Evolutionary conservation across 345 rosid genomes (phyloP), one percentile per base, ranked within the genome.

Genomic region (Lepidium aucheri): DNA sequence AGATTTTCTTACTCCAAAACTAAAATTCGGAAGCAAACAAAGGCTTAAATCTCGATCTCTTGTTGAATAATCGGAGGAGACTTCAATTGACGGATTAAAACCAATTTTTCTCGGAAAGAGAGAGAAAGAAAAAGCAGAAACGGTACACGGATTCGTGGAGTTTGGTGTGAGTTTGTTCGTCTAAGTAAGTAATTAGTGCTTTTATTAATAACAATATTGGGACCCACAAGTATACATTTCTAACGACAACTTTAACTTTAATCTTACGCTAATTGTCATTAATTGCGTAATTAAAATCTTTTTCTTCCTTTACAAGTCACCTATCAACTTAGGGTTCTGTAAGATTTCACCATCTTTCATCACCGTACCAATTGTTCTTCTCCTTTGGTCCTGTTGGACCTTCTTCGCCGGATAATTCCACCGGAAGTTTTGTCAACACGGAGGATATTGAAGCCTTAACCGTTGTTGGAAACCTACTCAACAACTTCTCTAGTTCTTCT

Each of bases 341-440:
- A 4, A 28, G 36, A 5, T 32, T 16, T 78, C 86, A 85, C 42
- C 91, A 77, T 74, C 98, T 81, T 76, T 88, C 97, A 17, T 94
- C 99, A 3, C 92, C 96, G 35, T 77, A 68, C 97, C 95, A 90
- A 39, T 85, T 88, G 72, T 86, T 83, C 86, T 90, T 93, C 82
- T 88, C 95, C 81, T 90, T 93, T 0, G 99, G 96, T 14, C 98
- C 98, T 0, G 97, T 86, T 5, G 97, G 96, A 49, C 97, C 97
- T 67, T 84, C 87, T 56, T 90, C 99, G 8, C 90, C 85, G 3
- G 40, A 84, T 22, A 94, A 78, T 76, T 86, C 92, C 34, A 73
- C 44, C 2, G 95, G 96, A 16, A 90, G 72, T 82, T 79, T 84
- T 4, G 33, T 52, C 34, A 91, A 52, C 9, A 82, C 64, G 44